Evolutionary conservation across 371 early-diverging fungal species (phyloP), one percentile per base, ranked within the genome.

Genomic region (Saksenaea vasiformis): DNA sequence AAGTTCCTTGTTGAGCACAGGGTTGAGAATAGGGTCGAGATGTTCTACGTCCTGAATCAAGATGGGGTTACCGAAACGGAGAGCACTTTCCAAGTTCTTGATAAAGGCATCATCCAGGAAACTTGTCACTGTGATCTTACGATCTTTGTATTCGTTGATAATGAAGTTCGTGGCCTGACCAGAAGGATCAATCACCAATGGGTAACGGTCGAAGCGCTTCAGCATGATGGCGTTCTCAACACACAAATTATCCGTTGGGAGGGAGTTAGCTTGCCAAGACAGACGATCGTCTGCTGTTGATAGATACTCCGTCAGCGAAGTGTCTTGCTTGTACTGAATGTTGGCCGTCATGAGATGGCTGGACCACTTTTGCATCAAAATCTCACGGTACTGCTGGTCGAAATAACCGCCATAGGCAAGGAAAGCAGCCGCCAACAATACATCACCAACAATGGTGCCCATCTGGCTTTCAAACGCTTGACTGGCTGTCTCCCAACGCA

Each of bases 371-470:
- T 74, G 71, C 60, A 93, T 66, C 44, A 98, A 78, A 56, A 86
- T 69, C 62, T 90, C 90, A 67, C 99, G 92, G 71, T 96, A 91
- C 63, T 93, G 91, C 78, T 98, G 98, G 76, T 96, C 98, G 84
- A 96, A 98, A 87, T 91, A 94, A 37, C 99, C 99, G 36, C 91
- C 94, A 73, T 99, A 99, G 0, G 98, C 94, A 60, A 98, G 73
- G 80, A 97, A 95, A 3, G 97, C 98, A 2, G 96, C 85, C 1
- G 95, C 87, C 38, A 98, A 74, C 34, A 99, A 71, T n/a, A 95
- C 95, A 70, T 99, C 99, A 64, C 99, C 99, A n/a, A 96, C 95
- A 59, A 98, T 93, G 13, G 98, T 98, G 10, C 90, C 92, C 97
- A 98, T 97, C 78, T 98, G 97, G 15, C 86, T 89, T 58, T 91